Percentiles rank a stretch among this genome's conserved stretches.
Evolutionary conservation across 371 early-diverging fungal species (phyloP).

Genomic region (Mortierella sp.): DNA sequence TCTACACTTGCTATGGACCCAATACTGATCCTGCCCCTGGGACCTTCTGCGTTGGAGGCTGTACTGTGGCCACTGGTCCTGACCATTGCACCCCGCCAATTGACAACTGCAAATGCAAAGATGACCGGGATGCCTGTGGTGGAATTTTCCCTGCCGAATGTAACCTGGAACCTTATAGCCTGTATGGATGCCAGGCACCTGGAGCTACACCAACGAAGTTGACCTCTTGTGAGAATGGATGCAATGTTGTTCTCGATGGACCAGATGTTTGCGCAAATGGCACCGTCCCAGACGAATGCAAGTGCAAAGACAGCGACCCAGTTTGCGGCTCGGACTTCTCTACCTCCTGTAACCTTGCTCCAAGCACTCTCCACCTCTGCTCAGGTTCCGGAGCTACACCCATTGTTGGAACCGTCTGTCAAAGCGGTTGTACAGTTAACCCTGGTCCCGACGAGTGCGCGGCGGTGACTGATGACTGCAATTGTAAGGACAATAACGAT

Average conservation of each 20-base stretch:
- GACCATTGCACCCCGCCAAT: too few species aligned
- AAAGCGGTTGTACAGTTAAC: slow-evolving; percentile 1
- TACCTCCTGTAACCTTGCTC: background rate
- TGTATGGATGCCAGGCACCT: too few species aligned
- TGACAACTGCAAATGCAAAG: slow-evolving; percentile 7
- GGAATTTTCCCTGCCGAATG: slow-evolving; percentile 4
- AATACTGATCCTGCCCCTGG: too few species aligned
- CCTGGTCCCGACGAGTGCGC: too few species aligned
- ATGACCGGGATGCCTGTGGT: slow-evolving; percentile 5
- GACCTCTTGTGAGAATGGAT: background rate
- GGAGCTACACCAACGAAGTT: background rate
- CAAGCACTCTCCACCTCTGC: slow-evolving; percentile 1
- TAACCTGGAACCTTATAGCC: too few species aligned
- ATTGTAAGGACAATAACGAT: background rate
- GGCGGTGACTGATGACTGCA: slow-evolving; percentile 15
- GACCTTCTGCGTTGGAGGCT: too few species aligned
- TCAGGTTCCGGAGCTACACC: slow-evolving; percentile 2
- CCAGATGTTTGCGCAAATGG: background rate
- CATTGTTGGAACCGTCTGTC: background rate
- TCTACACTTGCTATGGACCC: too few species aligned
- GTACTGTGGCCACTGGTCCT: too few species aligned
- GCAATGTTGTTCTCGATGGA: background rate
- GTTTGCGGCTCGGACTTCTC: slow-evolving; percentile 7
- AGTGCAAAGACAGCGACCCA: background rate
- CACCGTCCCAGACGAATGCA: slow-evolving; percentile 8